Conservation (phyloP, 2,329 filamentous ascomycete genomes). For the Fusarium sp. region DNA sequence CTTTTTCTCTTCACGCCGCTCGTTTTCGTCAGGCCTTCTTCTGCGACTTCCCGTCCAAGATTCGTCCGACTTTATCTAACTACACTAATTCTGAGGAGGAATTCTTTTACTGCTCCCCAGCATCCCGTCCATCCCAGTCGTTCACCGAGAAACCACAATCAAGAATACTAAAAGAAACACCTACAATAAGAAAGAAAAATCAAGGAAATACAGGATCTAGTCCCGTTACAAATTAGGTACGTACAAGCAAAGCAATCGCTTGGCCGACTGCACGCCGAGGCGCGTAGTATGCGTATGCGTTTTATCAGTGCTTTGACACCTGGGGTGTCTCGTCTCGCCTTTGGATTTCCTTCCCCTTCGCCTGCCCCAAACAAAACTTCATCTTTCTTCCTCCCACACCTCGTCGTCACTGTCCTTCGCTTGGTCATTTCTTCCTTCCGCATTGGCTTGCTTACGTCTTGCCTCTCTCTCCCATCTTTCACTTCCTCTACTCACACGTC, state of each 20-base stretch:
- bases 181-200: conserved; percentile 24
- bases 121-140: conserved; percentile 23
- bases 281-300: conserved; percentile 35
- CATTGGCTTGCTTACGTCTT: conserved; percentile 25
- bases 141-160: conserved; percentile 42
- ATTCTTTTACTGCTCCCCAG: conserved; percentile 23
- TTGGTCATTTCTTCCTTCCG: conserved; percentile 17
- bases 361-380: conserved; percentile 15
- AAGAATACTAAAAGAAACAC: conserved; percentile 20
- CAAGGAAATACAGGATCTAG: conserved; percentile 32
- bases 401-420: conserved; percentile 9
- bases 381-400: conserved; percentile 14
- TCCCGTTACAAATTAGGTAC: conserved; percentile 41
- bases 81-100: conserved; percentile 40
- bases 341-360: conserved; percentile 34
- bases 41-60: conserved; percentile 42
- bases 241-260: conserved; percentile 36
- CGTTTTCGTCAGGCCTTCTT: conserved; percentile 51
- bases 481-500: conserved; percentile 18
- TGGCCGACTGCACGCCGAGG: conserved; percentile 35
- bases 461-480: neutral
- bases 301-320: conserved; percentile 26
- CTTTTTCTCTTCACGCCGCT: conserved; percentile 54
- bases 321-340: conserved; percentile 26
- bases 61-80: conserved; percentile 35